Evolutionary conservation across 2,329 filamentous ascomycete species (phyloP), one percentile per base, ranked within the genome.

Genomic region (Colletotrichum melonis): DNA sequence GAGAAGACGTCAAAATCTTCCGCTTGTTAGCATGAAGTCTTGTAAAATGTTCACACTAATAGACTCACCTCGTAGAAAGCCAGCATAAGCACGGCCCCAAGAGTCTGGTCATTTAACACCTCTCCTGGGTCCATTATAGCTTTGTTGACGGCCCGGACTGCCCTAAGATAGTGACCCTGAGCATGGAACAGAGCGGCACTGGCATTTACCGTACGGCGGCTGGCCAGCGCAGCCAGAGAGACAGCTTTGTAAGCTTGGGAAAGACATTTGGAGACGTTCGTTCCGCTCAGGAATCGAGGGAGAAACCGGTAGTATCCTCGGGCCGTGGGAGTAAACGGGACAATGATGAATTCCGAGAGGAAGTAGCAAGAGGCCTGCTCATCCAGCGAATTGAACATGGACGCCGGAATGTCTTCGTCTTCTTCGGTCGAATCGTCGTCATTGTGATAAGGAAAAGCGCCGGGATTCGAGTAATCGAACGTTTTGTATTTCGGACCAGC

Each of bases 291-390:
- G 35, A 75, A 73, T 8, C 63, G 65, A 7, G 74, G 74, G 3
- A 75, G 54, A 28, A 74, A 75, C 11, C 68, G 74, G 69, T 73
- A 75, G 24, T 69, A 75, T 24, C 74, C 72, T n/a, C 72, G 62
- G 26, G 63, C 68, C 9, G 63, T 69, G 1, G 57, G 59, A 11
- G 62, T 54, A 22, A 38, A 42, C 2, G 74, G 73, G 2, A 75
- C 65, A 30, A 76, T 75, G 55, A 76, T 63, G 68, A 75, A 73
- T 22, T 76, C 65, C 26, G 74, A 75, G 1, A 74, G 32, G 24
- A 75, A 75, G 63, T 75, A 75, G 32, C 72, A 75, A 11, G 74
- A 75, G 5, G 74, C 74, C 16, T 72, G 72, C 19, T 75, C 72
- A 16, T 73, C 66, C 5, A 75, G 52, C 14, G 73, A 72, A 22